Evolutionary conservation across 495 filamentous ascomycete genomes (phyloP).

Genomic region (Niebla homalea): DNA sequence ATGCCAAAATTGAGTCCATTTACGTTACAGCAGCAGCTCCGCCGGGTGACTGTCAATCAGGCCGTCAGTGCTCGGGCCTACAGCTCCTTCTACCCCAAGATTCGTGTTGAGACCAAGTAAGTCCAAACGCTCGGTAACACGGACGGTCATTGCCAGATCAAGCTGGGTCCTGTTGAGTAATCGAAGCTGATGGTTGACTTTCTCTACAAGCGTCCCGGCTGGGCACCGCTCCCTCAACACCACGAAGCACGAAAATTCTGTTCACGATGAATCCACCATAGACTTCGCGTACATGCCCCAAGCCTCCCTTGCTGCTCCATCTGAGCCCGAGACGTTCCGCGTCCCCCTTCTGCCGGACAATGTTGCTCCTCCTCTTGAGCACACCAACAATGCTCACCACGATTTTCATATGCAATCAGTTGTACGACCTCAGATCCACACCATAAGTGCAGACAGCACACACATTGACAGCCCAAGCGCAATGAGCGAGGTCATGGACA

Average conservation of each 20-base stretch:
- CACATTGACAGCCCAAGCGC: slow-evolving; percentile 37
- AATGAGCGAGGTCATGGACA: slow-evolving; percentile 48
- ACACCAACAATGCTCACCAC: slow-evolving; percentile 8
- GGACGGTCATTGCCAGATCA: too few species aligned
- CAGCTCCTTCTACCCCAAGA: slow-evolving; percentile 1
- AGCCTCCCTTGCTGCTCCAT: slow-evolving; percentile 27
- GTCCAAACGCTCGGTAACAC: neutral
- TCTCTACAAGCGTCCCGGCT: neutral
- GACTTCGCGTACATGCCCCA: slow-evolving; percentile 52
- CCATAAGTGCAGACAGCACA: slow-evolving; percentile 36
- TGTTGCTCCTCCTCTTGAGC: slow-evolving; percentile 15
- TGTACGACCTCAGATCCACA: slow-evolving; percentile 46
- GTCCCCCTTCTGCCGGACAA: slow-evolving; percentile 43
- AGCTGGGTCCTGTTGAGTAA: too few species aligned
- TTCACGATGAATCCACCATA: slow-evolving; percentile 46
- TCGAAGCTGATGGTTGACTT: too few species aligned
- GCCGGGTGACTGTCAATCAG: neutral
- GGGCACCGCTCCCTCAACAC: slow-evolving; percentile 3
- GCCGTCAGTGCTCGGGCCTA: slow-evolving; percentile 1
- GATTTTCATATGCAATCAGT: slow-evolving; percentile 19
- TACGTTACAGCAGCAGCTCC: slow-evolving; percentile 6
- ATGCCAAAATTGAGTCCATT: neutral
- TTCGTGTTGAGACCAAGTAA: slow-evolving; percentile 7
- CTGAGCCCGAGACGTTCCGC: slow-evolving; percentile 19
- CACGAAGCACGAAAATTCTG: slow-evolving; percentile 15